These are phyloP conservation scores for Bipolaris victoriae DNA, from an alignment of 2,329 filamentous ascomycete species.

Conservation along the genomic window DNA sequence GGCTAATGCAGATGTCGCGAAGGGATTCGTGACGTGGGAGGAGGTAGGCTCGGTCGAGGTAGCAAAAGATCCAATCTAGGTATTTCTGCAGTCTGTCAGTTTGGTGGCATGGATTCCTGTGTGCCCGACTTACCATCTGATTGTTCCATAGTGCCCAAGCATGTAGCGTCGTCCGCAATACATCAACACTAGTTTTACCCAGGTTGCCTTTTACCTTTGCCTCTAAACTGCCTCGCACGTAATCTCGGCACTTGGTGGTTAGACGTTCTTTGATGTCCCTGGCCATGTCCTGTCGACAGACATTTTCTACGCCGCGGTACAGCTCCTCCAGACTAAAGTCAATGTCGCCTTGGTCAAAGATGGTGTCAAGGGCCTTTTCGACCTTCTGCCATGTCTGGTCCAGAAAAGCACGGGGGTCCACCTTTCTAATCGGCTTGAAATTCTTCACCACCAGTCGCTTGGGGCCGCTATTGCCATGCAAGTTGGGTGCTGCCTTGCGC, in stretches of 20 bases:
- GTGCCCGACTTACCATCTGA: constrained; percentile 67
- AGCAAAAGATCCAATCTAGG: constrained; percentile 90
- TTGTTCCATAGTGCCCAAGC: constrained; percentile 80
- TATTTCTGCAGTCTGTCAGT: constrained; percentile 61
- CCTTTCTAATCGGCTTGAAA: constrained; percentile 68
- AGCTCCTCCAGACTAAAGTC: constrained; percentile 79
- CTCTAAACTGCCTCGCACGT: constrained; percentile 65
- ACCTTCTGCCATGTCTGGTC: constrained; percentile 76
- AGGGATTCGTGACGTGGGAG: constrained; percentile 77
- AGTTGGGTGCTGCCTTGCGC: constrained; percentile 64
- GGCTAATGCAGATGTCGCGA: constrained; percentile 77
- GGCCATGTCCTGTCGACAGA: constrained; percentile 80
- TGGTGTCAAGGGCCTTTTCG: constrained; percentile 71
- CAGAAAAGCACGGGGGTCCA: constrained; percentile 78
- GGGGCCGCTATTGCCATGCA: constrained; percentile 68
- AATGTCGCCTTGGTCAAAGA: constrained; percentile 71
- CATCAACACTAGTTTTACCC: constrained; percentile 65
- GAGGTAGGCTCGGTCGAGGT: constrained; percentile 88
- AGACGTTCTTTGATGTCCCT: constrained; percentile 71
- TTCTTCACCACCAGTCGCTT: constrained; percentile 96
- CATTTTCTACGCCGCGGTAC: constrained; percentile 88
- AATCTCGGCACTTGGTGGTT: constrained; percentile 67
- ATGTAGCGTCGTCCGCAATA: constrained; percentile 65
- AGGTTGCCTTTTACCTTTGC: constrained; percentile 63
- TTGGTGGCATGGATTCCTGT: neutral